These are phyloP conservation scores for Amanita pallidorosea DNA, from an alignment of 768 basidiomycete genomes.

Conservation along the genomic window DNA sequence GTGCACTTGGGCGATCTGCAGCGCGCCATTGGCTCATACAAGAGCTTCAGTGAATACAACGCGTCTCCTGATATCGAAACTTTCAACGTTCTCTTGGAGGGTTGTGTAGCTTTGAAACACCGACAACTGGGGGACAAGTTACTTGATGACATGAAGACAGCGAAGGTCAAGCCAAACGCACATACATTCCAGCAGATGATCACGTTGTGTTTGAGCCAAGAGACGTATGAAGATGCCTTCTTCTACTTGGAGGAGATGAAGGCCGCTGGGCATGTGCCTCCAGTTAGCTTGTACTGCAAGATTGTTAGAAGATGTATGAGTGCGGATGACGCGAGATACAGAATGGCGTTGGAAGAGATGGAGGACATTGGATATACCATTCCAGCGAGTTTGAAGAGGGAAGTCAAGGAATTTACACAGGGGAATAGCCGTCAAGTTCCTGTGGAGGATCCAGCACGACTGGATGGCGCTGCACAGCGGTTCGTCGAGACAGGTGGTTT, in stretches of 20 bases:
- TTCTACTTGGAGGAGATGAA: conserved; percentile 89
- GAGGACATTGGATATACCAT: conserved; percentile 41
- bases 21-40: conserved; percentile 72
- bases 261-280: conserved; percentile 42
- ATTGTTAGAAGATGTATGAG: conserved; percentile 49
- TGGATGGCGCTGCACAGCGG: conserved; percentile 17
- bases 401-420: conserved; percentile 5
- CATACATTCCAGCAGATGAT: conserved; percentile 62
- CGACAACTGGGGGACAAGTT: conserved; percentile 60
- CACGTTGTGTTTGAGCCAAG: conserved; percentile 56
- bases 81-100: conserved; percentile 60
- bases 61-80: conserved; percentile 50
- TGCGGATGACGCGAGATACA: conserved; percentile 49
- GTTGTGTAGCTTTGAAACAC: conserved; percentile 48
- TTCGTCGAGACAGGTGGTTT: conserved; percentile 24
- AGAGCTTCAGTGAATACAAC: conserved; percentile 42
- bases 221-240: conserved; percentile 78
- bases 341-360: conserved; percentile 65
- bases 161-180: conserved; percentile 41
- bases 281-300: conserved; percentile 41
- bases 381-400: conserved; percentile 8
- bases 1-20: conserved; percentile 54
- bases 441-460: conserved; percentile 4
- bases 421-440: background rate
- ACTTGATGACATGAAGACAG: conserved; percentile 53